Evolutionary conservation across 768 basidiomycete species (phyloP), one percentile per base, ranked within the genome.

Genomic region (Hydnomerulius pinastri): DNA sequence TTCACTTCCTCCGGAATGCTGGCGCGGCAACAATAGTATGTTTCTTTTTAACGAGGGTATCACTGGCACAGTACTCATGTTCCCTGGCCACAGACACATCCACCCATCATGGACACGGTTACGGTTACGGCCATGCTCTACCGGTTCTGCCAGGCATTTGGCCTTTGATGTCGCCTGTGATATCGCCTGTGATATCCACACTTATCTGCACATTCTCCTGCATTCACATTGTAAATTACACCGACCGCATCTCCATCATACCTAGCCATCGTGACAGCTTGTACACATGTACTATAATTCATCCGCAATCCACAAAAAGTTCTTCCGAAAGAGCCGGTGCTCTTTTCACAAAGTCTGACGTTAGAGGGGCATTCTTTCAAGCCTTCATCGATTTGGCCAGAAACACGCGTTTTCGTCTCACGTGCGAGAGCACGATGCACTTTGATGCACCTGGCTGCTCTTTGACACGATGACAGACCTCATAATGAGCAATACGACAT

Each of bases 31-130:
- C 89, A 50, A 87, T 92, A 72, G 90, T 91, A 73, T 71, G 57
- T 35, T 45, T 43, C 30, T 62, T 62, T 57, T 40, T 50, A 44
- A 36, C 53, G 48, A 51, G 56, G 45, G 43, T 46, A 53, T 57
- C 63, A 55, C n/a, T n/a, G n/a, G n/a, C n/a, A n/a, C 40, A 8
- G 38, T 50, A 25, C 59, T 70, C 48, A 68, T 59, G 52, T 58
- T 54, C 27, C 43, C 43, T 55, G 55, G 44, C 43, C 51, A 45
- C 63, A 90, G 89, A 87, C 83, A 77, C 90, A 90, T 65, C 90
- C 89, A 44, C 90, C 90, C 57, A 85, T 92, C 69, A 92, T 92
- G 90, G 89, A 92, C 75, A 83, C 81, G 38, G 89, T 92, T 53
- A 86, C 86, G 23, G 83, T 92, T 58, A 90, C 90, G 24, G 82